Evolutionary conservation across 352 stramenopile species (phyloP).

Genomic region (Blastocystis sp.): DNA sequence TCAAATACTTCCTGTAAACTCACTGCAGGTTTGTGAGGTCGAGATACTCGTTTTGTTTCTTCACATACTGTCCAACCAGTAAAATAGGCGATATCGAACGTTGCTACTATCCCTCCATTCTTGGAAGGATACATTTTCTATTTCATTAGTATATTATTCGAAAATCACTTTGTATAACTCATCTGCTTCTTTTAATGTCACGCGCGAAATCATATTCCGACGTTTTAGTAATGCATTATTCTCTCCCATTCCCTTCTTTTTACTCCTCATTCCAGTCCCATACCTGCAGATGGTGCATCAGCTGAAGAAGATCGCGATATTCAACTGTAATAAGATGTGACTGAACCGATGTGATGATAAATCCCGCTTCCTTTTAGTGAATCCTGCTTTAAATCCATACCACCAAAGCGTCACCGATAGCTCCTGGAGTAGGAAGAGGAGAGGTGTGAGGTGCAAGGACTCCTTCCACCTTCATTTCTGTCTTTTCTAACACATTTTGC

Average conservation of each 20-base stretch:
- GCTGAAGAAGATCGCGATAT: conserved; percentile 65
- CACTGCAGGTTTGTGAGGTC: background rate
- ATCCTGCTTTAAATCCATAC: background rate
- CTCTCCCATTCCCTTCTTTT: conserved; percentile 41
- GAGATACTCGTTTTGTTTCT: background rate
- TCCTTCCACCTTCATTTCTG: background rate
- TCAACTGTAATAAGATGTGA: conserved; percentile 38
- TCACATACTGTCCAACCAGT: conserved; percentile 44
- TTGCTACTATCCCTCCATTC: conserved; percentile 27
- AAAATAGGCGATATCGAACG: conserved; percentile 48
- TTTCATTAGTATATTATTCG: background rate
- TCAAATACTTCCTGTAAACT: conserved; percentile 20
- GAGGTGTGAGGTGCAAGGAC: conserved; percentile 41
- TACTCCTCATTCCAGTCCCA: background rate
- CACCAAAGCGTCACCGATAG: conserved; percentile 33
- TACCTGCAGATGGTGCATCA: conserved; percentile 61
- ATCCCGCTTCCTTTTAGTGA: conserved; percentile 42
- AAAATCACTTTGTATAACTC: conserved; percentile 49
- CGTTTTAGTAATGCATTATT: conserved; percentile 40
- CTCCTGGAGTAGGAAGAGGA: conserved; percentile 26
- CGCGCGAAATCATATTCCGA: background rate
- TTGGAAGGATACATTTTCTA: conserved; percentile 36
- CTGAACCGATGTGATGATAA: conserved; percentile 52
- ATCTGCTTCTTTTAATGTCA: conserved; percentile 26
- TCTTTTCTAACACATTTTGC: conserved; percentile 30